phyloP scores from a whole-genome alignment of 371 early-diverging fungal genomes.

The Mortierella sp. region DNA sequence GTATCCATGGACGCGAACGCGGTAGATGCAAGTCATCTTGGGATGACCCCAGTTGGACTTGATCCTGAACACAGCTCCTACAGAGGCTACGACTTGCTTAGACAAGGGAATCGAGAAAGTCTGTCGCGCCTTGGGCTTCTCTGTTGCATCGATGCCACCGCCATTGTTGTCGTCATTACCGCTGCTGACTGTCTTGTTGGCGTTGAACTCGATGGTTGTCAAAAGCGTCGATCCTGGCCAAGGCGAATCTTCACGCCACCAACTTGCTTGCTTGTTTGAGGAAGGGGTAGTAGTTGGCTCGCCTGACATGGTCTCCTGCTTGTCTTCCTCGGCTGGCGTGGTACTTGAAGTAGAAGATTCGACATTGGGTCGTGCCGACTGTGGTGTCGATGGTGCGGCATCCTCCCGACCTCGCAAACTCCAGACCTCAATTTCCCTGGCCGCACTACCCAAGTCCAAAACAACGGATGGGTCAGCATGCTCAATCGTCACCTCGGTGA shows the following conservation, averaged over 20 bases:
- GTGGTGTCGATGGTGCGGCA: not conserved
- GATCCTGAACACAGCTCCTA: constrained; percentile 63
- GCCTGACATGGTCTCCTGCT: not conserved
- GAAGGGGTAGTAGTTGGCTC: constrained; percentile 3
- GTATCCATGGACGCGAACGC: constrained; percentile 82
- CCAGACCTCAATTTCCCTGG: constrained; percentile 79
- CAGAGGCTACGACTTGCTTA: constrained; percentile 43
- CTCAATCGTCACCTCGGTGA: constrained; percentile 78
- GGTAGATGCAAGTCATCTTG: constrained; percentile 85
- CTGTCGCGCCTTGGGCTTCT: constrained; percentile 49
- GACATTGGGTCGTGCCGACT: not conserved
- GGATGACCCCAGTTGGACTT: constrained; percentile 84
- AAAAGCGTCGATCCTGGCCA: constrained; percentile 41
- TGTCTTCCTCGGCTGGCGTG: not conserved
- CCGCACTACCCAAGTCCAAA: constrained; percentile 72
- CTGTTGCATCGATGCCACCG: constrained; percentile 12
- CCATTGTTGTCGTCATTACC: constrained; percentile 12
- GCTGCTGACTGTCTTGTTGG: constrained; percentile 28
- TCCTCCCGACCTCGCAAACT: constrained; percentile 62
- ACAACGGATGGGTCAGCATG: constrained; percentile 71
- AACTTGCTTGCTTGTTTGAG: not conserved
- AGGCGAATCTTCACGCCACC: constrained; percentile 29
- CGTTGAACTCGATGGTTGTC: constrained; percentile 35
- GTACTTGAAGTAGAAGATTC: not conserved
- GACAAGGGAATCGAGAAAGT: constrained; percentile 60